Evolutionary conservation across 148 eudicot genomes (phyloP).

Genomic region (Cornus suecica): DNA sequence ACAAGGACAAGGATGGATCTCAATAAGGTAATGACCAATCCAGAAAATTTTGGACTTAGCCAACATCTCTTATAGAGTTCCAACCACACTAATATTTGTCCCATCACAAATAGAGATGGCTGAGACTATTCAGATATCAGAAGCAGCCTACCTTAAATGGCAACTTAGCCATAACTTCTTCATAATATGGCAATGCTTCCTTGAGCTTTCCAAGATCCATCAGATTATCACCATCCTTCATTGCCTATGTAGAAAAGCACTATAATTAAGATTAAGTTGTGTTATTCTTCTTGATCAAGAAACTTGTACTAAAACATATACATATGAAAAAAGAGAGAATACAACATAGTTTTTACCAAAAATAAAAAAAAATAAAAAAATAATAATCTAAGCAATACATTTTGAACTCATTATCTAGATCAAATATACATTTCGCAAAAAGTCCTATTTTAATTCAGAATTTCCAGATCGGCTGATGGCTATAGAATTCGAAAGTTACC

Average conservation of each 20-base stretch:
- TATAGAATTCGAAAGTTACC: too few relatives aligned
- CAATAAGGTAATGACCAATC: too few relatives aligned
- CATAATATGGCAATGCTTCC: slow-evolving; percentile 78
- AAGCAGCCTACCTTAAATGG: slow-evolving; percentile 56
- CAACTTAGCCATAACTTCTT: slow-evolving; percentile 76
- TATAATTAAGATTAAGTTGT: slow-evolving; percentile 17
- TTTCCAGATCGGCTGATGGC: too few relatives aligned
- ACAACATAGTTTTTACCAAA: too few relatives aligned
- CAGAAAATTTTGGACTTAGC: too few relatives aligned
- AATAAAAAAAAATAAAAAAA: too few relatives aligned
- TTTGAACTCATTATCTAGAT: neutral
- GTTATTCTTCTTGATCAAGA: neutral
- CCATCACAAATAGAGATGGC: neutral
- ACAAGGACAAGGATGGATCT: too few relatives aligned
- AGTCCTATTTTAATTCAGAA: neutral
- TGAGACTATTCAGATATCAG: slow-evolving; percentile 6
- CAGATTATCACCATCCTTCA: slow-evolving; percentile 77
- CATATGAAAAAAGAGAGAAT: neutral
- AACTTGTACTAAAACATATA: neutral
- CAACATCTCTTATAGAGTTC: neutral
- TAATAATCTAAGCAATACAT: too few relatives aligned
- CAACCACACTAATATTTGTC: neutral
- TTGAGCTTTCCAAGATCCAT: slow-evolving; percentile 83
- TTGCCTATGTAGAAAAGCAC: slow-evolving; percentile 44
- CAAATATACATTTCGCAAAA: neutral